Percentiles rank a stretch among this genome's conserved stretches.
phyloP scores from a whole-genome alignment of 257 asterid genomes.

The Mentha longifolia region DNA sequence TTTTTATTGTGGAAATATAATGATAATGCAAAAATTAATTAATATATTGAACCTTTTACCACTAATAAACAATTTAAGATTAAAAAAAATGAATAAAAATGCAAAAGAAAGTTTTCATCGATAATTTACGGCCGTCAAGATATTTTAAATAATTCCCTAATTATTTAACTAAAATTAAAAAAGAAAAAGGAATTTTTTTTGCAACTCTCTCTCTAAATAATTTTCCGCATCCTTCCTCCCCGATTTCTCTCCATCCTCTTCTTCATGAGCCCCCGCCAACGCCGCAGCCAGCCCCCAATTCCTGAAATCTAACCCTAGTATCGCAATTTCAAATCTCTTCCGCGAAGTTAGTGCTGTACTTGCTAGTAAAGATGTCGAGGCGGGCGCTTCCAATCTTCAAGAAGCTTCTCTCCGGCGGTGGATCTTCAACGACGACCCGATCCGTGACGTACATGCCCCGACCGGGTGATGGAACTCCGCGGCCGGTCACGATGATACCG shows the following conservation, averaged over 20 bases:
- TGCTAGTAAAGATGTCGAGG: slow-evolving; percentile 41
- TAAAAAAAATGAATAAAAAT: neutral
- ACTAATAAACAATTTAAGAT: no score
- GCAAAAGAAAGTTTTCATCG: no score
- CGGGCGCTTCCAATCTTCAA: slow-evolving; percentile 55
- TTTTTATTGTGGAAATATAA: neutral
- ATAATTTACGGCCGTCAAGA: no score
- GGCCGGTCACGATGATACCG: slow-evolving; percentile 82
- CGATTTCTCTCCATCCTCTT: slow-evolving; percentile 23
- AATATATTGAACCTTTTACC: neutral
- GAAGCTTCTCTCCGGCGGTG: slow-evolving; percentile 35
- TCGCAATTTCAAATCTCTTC: neutral
- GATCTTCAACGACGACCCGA: slow-evolving; percentile 53
- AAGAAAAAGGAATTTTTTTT: neutral
- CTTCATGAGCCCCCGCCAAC: slow-evolving; percentile 26
- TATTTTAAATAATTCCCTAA: no score
- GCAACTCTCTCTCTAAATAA: neutral
- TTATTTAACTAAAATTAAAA: no score
- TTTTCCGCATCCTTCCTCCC: neutral
- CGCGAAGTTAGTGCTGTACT: neutral
- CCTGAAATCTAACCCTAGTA: slow-evolving; percentile 27
- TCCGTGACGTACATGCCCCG: slow-evolving; percentile 97
- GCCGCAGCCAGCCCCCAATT: slow-evolving; percentile 10
- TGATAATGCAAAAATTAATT: neutral
- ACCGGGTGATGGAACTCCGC: slow-evolving; percentile 90